Evolutionary conservation across 2,329 filamentous ascomycete genomes (phyloP).

Genomic region (Phyllosticta citriasiana): DNA sequence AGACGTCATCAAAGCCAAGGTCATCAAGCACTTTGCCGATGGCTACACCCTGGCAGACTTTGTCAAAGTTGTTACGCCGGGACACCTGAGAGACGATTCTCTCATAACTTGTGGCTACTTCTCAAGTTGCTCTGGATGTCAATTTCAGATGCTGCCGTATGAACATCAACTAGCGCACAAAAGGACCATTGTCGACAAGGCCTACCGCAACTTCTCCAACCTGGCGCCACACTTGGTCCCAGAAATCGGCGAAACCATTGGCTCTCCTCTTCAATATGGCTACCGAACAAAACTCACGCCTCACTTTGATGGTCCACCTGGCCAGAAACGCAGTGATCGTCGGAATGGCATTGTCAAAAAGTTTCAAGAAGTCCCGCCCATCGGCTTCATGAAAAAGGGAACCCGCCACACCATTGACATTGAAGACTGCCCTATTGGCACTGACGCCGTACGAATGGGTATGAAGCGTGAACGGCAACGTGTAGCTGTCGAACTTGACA

Average conservation of each 20-base stretch:
- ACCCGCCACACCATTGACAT: slow-evolving; percentile 75
- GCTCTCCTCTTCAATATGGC: slow-evolving; percentile 79
- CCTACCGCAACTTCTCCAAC: slow-evolving; percentile 83
- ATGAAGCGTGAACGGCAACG: slow-evolving; percentile 69
- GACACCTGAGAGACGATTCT: slow-evolving; percentile 64
- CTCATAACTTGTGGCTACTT: slow-evolving; percentile 82
- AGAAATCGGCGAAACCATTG: slow-evolving; percentile 70
- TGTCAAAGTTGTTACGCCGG: slow-evolving; percentile 63
- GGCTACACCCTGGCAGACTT: slow-evolving; percentile 74
- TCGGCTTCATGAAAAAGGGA: slow-evolving; percentile 89
- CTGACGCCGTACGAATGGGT: slow-evolving; percentile 69
- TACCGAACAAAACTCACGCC: slow-evolving; percentile 97
- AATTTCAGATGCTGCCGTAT: slow-evolving; percentile 96
- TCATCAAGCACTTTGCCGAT: slow-evolving; percentile 60
- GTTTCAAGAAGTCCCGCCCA: slow-evolving; percentile 59
- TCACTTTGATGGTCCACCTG: slow-evolving; percentile 75
- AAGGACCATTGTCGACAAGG: slow-evolving; percentile 76
- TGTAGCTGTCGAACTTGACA: slow-evolving; percentile 58
- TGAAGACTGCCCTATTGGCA: slow-evolving; percentile 94
- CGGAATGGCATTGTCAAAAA: slow-evolving; percentile 43
- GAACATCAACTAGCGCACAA: slow-evolving; percentile 77
- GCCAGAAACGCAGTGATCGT: slow-evolving; percentile 36
- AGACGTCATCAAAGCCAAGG: slow-evolving; percentile 68
- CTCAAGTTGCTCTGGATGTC: slow-evolving; percentile 75
- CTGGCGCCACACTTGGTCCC: slow-evolving; percentile 68